A percentile compares a stretch with the other conserved stretches of the same genome.
These are phyloP conservation scores for Populus alba DNA, from an alignment of 345 rosid genomes.

Conservation along the genomic window DNA sequence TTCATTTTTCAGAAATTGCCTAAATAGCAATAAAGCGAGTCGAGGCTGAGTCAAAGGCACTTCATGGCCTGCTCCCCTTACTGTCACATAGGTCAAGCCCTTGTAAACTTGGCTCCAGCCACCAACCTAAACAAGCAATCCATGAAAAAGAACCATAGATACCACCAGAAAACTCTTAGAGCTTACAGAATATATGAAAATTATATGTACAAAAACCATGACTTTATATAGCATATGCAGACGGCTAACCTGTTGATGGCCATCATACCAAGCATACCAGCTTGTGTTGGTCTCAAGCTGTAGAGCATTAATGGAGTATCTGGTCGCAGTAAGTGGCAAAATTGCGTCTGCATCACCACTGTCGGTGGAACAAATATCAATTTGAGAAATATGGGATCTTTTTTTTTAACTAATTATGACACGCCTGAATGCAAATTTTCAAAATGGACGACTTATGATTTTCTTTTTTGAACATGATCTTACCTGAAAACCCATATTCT, in stretches of 20 bases:
- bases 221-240: neutral
- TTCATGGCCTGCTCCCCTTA: conserved; percentile 68
- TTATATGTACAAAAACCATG: neutral
- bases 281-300: conserved; percentile 27
- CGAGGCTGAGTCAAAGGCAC: conserved; percentile 54
- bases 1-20: conserved; percentile 38
- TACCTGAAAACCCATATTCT: conserved; percentile 89
- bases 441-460: neutral
- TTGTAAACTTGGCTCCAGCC: conserved; percentile 57
- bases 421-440: neutral
- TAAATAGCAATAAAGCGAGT: conserved; percentile 41
- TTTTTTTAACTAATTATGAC: neutral
- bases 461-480: neutral
- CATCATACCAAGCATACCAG: conserved; percentile 63
- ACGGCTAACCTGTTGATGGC: conserved; percentile 30
- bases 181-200: neutral
- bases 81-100: conserved; percentile 53
- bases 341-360: conserved; percentile 67
- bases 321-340: conserved; percentile 57
- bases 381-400: no score
- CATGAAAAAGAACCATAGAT: neutral
- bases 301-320: conserved; percentile 49
- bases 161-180: neutral
- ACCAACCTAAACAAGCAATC: conserved; percentile 41
- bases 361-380: neutral